Conservation (phyloP, 1,284 basidiomycete genomes). For the Stygiomarasmius scandens region DNA sequence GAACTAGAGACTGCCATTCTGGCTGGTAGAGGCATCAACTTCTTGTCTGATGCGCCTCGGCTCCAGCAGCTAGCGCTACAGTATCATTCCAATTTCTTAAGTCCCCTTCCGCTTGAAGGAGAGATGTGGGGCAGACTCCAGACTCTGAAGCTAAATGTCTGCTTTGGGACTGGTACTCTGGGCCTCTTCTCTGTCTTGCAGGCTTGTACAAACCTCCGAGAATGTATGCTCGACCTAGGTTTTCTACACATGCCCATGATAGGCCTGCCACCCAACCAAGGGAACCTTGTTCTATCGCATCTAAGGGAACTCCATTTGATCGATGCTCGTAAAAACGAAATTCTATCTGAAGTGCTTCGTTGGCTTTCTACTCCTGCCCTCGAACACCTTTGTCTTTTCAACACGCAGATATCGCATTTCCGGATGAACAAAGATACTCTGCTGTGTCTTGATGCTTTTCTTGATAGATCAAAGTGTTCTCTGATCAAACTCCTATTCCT, state of each 20-base stretch:
- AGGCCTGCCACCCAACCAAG: neutral
- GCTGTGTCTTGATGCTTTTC: neutral
- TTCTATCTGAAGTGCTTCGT: neutral
- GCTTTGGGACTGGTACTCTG: neutral
- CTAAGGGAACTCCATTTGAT: neutral
- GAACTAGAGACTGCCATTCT: neutral
- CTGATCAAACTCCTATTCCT: neutral
- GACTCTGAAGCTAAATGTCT: neutral
- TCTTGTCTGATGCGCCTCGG: neutral
- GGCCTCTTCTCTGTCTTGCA: slow-evolving; percentile 1
- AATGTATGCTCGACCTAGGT: neutral
- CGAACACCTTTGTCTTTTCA: neutral
- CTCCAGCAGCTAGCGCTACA: neutral
- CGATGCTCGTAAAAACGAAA: neutral
- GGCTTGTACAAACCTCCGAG: neutral
- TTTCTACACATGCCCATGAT: neutral
- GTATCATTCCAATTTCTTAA: neutral
- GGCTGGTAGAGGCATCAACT: neutral
- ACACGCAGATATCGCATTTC: neutral
- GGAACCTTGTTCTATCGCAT: neutral
- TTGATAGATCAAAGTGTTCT: slow-evolving; percentile 2
- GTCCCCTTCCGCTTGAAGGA: too few relatives aligned
- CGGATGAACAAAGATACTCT: neutral
- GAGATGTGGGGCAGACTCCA: slow-evolving; percentile 1
- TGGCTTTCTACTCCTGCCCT: slow-evolving; percentile 1